Base-by-base conservation (phyloP, 2,329 filamentous ascomycete genomes). In the Alternaria infectoria region DNA sequence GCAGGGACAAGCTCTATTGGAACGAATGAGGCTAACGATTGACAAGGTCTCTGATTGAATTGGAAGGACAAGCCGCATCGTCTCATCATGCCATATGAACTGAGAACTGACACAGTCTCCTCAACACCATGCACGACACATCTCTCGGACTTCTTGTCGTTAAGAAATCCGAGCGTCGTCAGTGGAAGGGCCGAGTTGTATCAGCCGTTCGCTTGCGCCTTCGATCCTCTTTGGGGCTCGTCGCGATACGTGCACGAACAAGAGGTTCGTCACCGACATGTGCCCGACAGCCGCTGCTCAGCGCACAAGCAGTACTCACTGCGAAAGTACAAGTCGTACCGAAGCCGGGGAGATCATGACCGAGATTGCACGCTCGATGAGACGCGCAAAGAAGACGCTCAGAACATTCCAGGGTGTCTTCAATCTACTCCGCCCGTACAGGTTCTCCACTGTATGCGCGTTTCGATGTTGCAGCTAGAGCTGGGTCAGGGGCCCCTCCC, bases 391-490 rank as follows among this genome's bases (percentile, higher is more conserved):
- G 54, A 61, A 52, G 19, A 45, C 54, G 36, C 13, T 45, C 17
- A 45, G 59, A 43, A 36, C 26, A 46, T 46, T 23, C 46, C 52
- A 52, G 17, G 32, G 25, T 25, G 17, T 46, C 40, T 32, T 49
- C 56, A 61, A 19, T 26, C 25, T 25, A 43, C 32, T 50, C 54
- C 43, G 36, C 49, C 43, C 15, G 40, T 19, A 45, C 49, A 36
- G 21, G 28, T 30, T 40, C 49, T 25, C 49, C 49, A 61, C 46
- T 43, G 45, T 30, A 28, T 28, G 36, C 44, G 54, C 45, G 61
- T 68, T 61, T 66, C 63, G 54, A 60, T 28, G 45, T 66, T 50
- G 59, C 36, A 40, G 36, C 36, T 40, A 40, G 36, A 40, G 36
- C 36, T 40, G 61, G 54, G 50, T 59, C 59, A 59, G 43, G 61